Percentiles rank a stretch among this genome's conserved stretches.
Evolutionary conservation across 2,329 filamentous ascomycete genomes (phyloP).

Genomic region (Aspergillus japonicus): DNA sequence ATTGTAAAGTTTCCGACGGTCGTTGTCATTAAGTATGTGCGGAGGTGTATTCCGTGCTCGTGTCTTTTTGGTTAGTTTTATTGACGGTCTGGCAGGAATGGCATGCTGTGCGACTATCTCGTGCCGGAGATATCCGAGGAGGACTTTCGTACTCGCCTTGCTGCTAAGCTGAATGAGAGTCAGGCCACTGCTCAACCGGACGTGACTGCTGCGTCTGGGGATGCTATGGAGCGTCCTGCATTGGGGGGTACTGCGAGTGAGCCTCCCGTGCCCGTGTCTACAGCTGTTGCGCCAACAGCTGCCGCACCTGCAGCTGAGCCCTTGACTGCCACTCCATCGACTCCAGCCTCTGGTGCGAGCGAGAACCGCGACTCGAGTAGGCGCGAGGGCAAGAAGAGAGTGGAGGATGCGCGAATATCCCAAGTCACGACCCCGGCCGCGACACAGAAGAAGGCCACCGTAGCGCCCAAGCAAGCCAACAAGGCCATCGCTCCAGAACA

Average conservation of each 20-base stretch:
- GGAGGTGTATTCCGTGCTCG: not conserved
- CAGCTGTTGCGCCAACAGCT: not conserved
- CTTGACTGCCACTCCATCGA: not conserved
- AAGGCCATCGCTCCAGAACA: not conserved
- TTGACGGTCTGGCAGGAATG: conserved; percentile 57
- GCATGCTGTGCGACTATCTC: conserved; percentile 74
- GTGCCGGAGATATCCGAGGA: conserved; percentile 62
- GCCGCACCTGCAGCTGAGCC: not conserved
- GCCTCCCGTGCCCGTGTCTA: conserved; percentile 5
- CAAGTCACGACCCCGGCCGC: conserved; percentile 38
- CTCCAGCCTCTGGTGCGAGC: not conserved
- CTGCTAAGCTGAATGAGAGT: conserved; percentile 40
- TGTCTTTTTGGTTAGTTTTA: not conserved
- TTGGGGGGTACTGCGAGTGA: not conserved
- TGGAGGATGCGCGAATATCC: not conserved
- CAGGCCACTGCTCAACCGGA: not conserved
- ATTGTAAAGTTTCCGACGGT: conserved; percentile 75
- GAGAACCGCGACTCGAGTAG: not conserved
- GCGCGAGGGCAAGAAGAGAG: conserved; percentile 3
- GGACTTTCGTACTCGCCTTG: conserved; percentile 63
- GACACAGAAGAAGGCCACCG: conserved; percentile 51
- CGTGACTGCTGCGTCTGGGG: not conserved
- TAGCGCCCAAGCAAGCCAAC: not conserved
- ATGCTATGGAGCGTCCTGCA: conserved; percentile 5
- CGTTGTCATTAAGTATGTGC: conserved; percentile 68